Evolutionary conservation across 768 basidiomycete species (phyloP).

Genomic region (Pulveroboletus sp.): DNA sequence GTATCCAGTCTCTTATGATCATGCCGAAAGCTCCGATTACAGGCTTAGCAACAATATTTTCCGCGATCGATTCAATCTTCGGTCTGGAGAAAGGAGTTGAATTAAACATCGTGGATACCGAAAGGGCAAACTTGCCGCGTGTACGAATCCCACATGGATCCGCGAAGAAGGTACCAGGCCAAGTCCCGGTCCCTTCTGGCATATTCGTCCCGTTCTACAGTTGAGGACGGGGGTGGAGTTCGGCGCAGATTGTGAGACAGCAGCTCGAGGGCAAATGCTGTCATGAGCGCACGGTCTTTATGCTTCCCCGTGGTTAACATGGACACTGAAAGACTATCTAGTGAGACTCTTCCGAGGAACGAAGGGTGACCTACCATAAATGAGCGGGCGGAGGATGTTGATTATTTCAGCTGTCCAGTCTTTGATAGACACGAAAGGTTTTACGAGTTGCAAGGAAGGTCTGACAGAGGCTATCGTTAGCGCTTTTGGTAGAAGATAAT

Average conservation of each 20-base stretch:
- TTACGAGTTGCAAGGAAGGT: constrained; percentile 63
- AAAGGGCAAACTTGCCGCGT: constrained; percentile 49
- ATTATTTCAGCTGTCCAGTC: constrained; percentile 75
- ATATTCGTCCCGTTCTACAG: constrained; percentile 73
- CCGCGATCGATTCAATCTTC: constrained; percentile 63
- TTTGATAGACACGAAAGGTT: constrained; percentile 53
- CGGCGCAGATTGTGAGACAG: constrained; percentile 73
- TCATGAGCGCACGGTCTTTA: constrained; percentile 56
- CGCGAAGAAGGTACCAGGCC: constrained; percentile 80
- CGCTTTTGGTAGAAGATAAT: constrained; percentile 79
- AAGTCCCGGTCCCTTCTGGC: constrained; percentile 79
- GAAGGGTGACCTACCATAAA: constrained; percentile 57
- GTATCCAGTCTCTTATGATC: constrained; percentile 81
- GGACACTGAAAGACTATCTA: constrained; percentile 13
- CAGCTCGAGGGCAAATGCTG: constrained; percentile 65
- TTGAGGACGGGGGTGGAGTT: constrained; percentile 53
- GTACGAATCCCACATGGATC: constrained; percentile 79
- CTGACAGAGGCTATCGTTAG: constrained; percentile 69
- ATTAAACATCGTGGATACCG: constrained; percentile 2
- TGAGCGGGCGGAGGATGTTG: constrained; percentile 68
- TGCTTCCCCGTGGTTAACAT: constrained; percentile 23
- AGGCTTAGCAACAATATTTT: constrained; percentile 52
- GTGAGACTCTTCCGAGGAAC: constrained; percentile 8
- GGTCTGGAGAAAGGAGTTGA: constrained; percentile 45
- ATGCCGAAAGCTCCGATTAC: constrained; percentile 66